Evolutionary conservation across 305 asterid species (phyloP).

Genomic region (Lippia alba): DNA sequence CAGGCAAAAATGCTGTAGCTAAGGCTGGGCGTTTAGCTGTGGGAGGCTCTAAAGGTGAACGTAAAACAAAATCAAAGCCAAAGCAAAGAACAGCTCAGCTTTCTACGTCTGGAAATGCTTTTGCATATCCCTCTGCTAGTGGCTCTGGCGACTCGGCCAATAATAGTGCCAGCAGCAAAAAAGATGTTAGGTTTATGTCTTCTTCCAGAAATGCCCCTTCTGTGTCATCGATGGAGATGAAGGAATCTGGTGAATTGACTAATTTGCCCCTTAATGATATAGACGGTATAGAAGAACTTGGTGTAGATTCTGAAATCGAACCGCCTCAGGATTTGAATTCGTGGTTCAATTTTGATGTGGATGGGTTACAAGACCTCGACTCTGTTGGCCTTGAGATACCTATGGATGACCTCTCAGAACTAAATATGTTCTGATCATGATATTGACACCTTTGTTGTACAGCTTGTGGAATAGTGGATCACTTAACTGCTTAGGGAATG

Average conservation of each 20-base stretch:
- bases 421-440: conserved; percentile 67
- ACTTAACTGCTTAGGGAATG: conserved; percentile 44
- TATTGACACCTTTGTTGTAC: conserved; percentile 50
- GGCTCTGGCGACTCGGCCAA: conserved; percentile 53
- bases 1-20: conserved; percentile 42
- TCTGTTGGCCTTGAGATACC: conserved; percentile 83
- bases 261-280: conserved; percentile 58
- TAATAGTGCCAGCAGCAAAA: conserved; percentile 49
- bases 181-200: conserved; percentile 60
- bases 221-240: conserved; percentile 42
- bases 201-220: conserved; percentile 50
- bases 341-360: conserved; percentile 92
- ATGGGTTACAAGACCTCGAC: conserved; percentile 68
- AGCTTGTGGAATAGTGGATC: conserved; percentile 46
- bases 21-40: conserved; percentile 62
- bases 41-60: conserved; percentile 84
- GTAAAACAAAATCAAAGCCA: conserved; percentile 78
- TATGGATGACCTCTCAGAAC: conserved; percentile 85
- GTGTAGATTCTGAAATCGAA: conserved; percentile 67
- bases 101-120: conserved; percentile 69
- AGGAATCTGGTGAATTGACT: conserved; percentile 46
- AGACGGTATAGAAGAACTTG: conserved; percentile 74
- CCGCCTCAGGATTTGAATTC: conserved; percentile 80
- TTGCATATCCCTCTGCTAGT: conserved; percentile 43
- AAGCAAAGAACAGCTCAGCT: conserved; percentile 90